A percentile compares a stretch with the other conserved stretches of the same genome.
These are phyloP conservation scores for Sphaerulina vaccinii DNA, from an alignment of 2,329 filamentous ascomycete genomes.

Conservation along the genomic window DNA sequence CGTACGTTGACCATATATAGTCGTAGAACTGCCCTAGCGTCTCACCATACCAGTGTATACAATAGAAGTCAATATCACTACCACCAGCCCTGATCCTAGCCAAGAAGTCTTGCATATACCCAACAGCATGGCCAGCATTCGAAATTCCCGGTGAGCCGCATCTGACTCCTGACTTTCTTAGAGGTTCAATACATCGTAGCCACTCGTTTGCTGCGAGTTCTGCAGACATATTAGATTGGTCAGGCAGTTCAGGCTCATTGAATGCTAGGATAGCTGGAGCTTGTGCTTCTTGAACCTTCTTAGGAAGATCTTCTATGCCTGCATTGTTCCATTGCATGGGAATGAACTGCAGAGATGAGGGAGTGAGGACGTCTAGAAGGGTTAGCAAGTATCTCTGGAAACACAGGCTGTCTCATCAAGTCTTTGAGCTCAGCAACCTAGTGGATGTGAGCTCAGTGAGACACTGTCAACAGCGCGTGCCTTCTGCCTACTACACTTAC, in stretches of 20 bases:
- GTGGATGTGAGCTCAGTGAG: too few relatives aligned
- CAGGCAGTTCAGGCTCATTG: conserved; percentile 37
- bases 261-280: conserved; percentile 27
- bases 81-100: conserved; percentile 26
- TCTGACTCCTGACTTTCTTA: conserved; percentile 28
- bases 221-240: conserved; percentile 34
- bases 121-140: conserved; percentile 31
- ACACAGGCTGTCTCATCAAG: too few relatives aligned
- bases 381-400: conserved; percentile 35
- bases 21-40: conserved; percentile 35
- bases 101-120: conserved; percentile 33
- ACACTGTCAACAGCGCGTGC: too few relatives aligned
- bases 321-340: conserved; percentile 39
- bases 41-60: conserved; percentile 35
- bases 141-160: conserved; percentile 35
- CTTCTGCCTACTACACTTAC: too few relatives aligned
- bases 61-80: conserved; percentile 35
- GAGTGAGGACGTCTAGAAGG: conserved; percentile 30
- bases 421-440: too few relatives aligned
- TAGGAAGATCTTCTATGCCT: conserved; percentile 28
- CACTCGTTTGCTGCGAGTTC: conserved; percentile 32
- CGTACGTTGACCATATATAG: conserved; percentile 36
- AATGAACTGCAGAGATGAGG: conserved; percentile 30
- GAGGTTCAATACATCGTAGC: conserved; percentile 32
- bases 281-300: conserved; percentile 22